phyloP scores from a whole-genome alignment of 1,139 yeast genomes.

The Keqinozyma sinolaborantium region DNA sequence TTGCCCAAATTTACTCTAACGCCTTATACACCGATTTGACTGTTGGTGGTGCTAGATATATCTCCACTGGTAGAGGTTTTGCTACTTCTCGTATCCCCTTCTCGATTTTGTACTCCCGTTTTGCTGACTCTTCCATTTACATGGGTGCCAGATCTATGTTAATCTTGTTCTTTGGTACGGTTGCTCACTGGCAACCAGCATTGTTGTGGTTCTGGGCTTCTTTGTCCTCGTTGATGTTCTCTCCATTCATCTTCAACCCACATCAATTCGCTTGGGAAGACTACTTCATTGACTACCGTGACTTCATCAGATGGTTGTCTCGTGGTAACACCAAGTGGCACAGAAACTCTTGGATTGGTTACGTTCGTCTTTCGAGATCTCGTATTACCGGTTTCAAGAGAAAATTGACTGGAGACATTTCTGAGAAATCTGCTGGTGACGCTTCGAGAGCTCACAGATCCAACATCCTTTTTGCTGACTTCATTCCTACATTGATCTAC shows the following conservation, averaged over 20 bases:
- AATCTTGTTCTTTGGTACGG: conserved; percentile 87
- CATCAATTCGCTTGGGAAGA: conserved; percentile 99
- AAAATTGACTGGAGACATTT: conserved; percentile 78
- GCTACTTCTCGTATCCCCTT: conserved; percentile 99
- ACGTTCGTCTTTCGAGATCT: conserved; percentile 91
- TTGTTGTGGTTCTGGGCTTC: conserved; percentile 99
- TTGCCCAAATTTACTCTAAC: conserved; percentile 94
- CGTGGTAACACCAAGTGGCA: conserved; percentile 99
- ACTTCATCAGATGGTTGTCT: conserved; percentile 95
- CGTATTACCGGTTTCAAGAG: conserved; percentile 98
- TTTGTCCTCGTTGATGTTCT: conserved; percentile 79
- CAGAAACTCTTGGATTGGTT: conserved; percentile 99
- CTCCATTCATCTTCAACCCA: conserved; percentile 96
- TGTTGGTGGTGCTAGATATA: conserved; percentile 99
- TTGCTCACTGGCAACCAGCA: conserved; percentile 96
- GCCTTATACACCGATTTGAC: conserved; percentile 88
- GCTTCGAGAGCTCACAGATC: conserved; percentile 91
- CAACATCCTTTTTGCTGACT: conserved; percentile 81
- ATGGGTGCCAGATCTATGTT: conserved; percentile 91
- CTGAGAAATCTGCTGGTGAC: conserved; percentile 95
- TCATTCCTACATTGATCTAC: conserved; percentile 77
- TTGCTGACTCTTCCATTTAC: conserved; percentile 95
- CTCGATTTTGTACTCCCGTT: conserved; percentile 90
- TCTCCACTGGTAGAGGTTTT: conserved; percentile 98
- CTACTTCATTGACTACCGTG: conserved; percentile 98